phyloP scores from a whole-genome alignment of 2,329 filamentous ascomycete species.

The Xylariaceae sp. region DNA sequence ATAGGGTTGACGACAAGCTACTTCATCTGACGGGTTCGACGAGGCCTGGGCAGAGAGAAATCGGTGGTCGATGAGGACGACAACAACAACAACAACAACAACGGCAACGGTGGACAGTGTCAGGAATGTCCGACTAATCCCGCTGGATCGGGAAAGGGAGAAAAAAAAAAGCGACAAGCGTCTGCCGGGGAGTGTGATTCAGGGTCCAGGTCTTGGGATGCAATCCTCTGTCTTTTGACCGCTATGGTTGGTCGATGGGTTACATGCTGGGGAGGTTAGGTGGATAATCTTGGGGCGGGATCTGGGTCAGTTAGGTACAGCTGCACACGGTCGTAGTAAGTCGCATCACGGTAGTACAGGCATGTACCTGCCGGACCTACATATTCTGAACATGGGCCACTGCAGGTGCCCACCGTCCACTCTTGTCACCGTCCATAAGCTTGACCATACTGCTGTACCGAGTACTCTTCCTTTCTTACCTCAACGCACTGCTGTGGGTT shows the following conservation, averaged over 20 bases:
- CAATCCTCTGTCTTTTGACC: constrained; percentile 11
- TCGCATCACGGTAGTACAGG: no score
- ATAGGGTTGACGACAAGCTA: constrained; percentile 9
- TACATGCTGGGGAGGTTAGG: background rate
- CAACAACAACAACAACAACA: constrained; percentile 7
- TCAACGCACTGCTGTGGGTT: no score
- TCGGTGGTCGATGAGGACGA: background rate
- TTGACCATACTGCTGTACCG: no score
- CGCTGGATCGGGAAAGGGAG: constrained; percentile 11
- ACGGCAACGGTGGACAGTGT: constrained; percentile 2
- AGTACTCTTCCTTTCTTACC: no score
- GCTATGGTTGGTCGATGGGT: background rate
- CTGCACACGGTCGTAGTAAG: no score
- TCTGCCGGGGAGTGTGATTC: constrained; percentile 14
- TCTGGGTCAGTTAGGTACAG: no score
- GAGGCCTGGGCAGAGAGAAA: constrained; percentile 3
- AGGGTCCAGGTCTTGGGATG: constrained; percentile 17
- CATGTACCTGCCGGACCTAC: no score
- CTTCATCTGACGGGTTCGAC: constrained; percentile 14
- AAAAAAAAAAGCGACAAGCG: constrained; percentile 17
- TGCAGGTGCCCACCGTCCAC: no score
- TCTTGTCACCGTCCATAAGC: no score
- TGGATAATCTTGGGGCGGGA: background rate
- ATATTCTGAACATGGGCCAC: no score
- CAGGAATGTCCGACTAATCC: constrained; percentile 8